Base-by-base conservation (phyloP, 1,139 yeast species). In the Suhomyces chickasaworum region DNA sequence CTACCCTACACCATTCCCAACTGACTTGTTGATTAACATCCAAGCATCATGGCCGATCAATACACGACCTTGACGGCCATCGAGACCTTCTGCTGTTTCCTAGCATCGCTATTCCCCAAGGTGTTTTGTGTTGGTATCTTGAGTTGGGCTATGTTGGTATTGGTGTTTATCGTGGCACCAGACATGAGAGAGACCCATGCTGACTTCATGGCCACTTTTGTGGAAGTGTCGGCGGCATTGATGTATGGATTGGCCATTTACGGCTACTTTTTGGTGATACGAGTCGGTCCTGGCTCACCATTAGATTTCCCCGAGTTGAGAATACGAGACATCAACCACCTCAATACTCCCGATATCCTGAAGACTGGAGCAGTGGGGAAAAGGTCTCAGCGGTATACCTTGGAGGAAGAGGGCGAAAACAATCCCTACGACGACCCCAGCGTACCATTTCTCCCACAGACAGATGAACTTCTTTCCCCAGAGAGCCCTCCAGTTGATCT, bases 241-340 rank as follows among this genome's bases (percentile, higher is more conserved):
- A 48, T 70, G 39, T 69, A 63, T 45, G 43, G 39, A 10, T 49
- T 71, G 22, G 58, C 69, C 47, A 46, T 69, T 3, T 61, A 62
- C 53, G 64, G 87, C 1, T 88, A 88, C 59, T 69, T 68, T 52
- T 61, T 77, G 49, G 81, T 87, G 2, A 77, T 87, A 6, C 42
- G 47, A 2, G 64, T 68, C 0, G 89, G 89, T 1, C 83, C 91
- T 0, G 91, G 91, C 0, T 70, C 78, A n/a, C 87, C 90, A 0
- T 52, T 65, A 32, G 83, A 80, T 47, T 77, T 65, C 49, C 61
- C 68, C 0, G 81, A 77, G 33, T 58, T 81, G 32, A 44, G 54
- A 10, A 53, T 53, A 22, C 34, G 37, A 12, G 42, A 53, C 33
- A 31, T 53, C 22, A 39, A 45, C 31, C 45, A 32, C 37, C 52